Conservation (phyloP, 2,329 filamentous ascomycete genomes). For the Fusarium sp. region DNA sequence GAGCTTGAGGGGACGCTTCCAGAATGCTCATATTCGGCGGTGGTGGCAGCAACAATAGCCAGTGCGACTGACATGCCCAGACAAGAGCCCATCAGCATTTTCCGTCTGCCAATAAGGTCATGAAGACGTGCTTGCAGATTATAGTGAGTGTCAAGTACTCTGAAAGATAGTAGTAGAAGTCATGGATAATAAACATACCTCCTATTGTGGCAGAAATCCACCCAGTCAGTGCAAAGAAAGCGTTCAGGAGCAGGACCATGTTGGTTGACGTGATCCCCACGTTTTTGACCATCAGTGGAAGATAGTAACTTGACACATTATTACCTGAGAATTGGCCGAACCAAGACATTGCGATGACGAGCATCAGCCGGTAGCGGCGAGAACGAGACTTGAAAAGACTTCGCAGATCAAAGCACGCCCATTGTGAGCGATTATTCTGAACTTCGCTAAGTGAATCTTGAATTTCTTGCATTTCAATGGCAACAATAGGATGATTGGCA, state of each 20-base stretch:
- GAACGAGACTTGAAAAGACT: constrained; percentile 8
- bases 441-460: neutral
- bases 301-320: constrained; percentile 20
- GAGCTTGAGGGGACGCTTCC: constrained; percentile 7
- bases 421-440: constrained; percentile 1
- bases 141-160: neutral
- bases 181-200: constrained; percentile 4
- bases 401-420: constrained; percentile 15
- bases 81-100: constrained; percentile 24
- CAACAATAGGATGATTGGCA: constrained; percentile 4
- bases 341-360: constrained; percentile 21
- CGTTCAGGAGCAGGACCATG: constrained; percentile 11
- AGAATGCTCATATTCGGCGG: constrained; percentile 11
- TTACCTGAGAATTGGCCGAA: constrained; percentile 18
- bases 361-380: constrained; percentile 9
- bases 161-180: too few species aligned
- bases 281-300: constrained; percentile 14
- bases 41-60: constrained; percentile 8
- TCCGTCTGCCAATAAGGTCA: constrained; percentile 10
- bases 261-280: constrained; percentile 10
- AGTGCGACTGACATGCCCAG: constrained; percentile 10
- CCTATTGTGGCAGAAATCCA: constrained; percentile 20
- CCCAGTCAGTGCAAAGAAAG: constrained; percentile 12
- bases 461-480: constrained; percentile 18
- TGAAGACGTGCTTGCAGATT: constrained; percentile 9